Evolutionary conservation across 805 yeast species (phyloP), one percentile per base, ranked within the genome.

Genomic region (Gaillardinia entomophila): DNA sequence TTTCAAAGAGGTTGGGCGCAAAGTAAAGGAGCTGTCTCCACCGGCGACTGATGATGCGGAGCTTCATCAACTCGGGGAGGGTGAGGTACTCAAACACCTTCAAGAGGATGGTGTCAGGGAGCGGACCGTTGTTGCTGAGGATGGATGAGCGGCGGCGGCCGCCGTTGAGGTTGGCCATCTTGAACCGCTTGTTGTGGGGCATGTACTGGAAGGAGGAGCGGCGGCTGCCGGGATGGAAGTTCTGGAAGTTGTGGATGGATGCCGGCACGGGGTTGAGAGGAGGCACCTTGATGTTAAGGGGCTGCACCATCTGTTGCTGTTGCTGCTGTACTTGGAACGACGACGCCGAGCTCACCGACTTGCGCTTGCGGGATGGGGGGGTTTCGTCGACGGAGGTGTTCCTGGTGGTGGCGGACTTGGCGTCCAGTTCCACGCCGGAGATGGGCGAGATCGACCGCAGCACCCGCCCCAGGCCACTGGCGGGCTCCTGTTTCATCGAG

Each of bases 11-110:
- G 13, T 64, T 68, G 1, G 77, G 73, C 1, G 83, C 76, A 20
- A 73, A 67, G 36, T 71, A 71, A 12, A 82, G 54, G 23, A 83
- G 54, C 41, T 78, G 83, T 44, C 80, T 66, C 89, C 90, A 83
- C 42, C 80, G 68, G 37, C 72, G 62, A 51, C 82, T 75, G 24
- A 82, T 78, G 3, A 67, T 43, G 34, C 82, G 61, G 40, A 76
- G 43, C 43, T 67, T 72, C 82, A 82, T 76, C 36, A 79, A 55
- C n/a, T 69, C 72, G 1, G 77, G 79, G 18, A 83, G 59, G 6
- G 72, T 64, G 28, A 82, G 51, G 36, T 60, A 60, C 26, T 67
- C 67, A 41, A 83, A 79, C 1, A 79, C 69, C 36, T 60, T 58
- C 17, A 79, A 49, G 26, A 81, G 56, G 4, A 81, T 49, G 13